A percentile compares a stretch with the other conserved stretches of the same genome.
Evolutionary conservation across 805 yeast species (phyloP).

Genomic region (Hermanozyma aechmeae): DNA sequence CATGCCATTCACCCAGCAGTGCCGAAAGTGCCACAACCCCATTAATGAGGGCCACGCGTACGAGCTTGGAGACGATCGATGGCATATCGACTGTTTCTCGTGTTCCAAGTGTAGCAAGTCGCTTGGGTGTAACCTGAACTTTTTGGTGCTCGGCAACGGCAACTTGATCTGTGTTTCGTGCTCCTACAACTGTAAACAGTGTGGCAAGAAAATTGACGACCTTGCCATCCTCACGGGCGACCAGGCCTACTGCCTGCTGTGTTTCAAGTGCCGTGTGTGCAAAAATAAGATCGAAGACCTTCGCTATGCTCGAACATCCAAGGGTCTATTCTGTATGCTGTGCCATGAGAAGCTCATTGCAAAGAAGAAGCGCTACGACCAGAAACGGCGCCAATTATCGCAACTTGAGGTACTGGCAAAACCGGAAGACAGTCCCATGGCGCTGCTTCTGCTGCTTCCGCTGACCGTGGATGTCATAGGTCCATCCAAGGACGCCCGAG

Average conservation of each 20-base stretch:
- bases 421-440: not conserved
- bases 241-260: constrained; percentile 84
- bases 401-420: constrained; percentile 14
- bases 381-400: constrained; percentile 27
- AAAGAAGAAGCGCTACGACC: constrained; percentile 59
- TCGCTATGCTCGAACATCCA: constrained; percentile 85
- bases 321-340: constrained; percentile 85
- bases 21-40: constrained; percentile 33
- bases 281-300: constrained; percentile 78
- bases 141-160: constrained; percentile 89
- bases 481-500: too few relatives aligned
- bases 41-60: constrained; percentile 90
- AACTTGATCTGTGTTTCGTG: constrained; percentile 83
- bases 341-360: constrained; percentile 82
- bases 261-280: constrained; percentile 88
- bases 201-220: constrained; percentile 83
- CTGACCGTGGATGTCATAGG: too few relatives aligned
- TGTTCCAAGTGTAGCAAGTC: constrained; percentile 78
- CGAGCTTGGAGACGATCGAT: constrained; percentile 86
- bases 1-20: constrained; percentile 16
- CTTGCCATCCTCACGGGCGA: constrained; percentile 92
- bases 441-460: too few relatives aligned
- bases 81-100: constrained; percentile 91
- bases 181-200: constrained; percentile 81
- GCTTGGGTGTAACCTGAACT: constrained; percentile 81